Evolutionary conservation across 306 rosid genomes (phyloP).

Genomic region (Castanea sativa): DNA sequence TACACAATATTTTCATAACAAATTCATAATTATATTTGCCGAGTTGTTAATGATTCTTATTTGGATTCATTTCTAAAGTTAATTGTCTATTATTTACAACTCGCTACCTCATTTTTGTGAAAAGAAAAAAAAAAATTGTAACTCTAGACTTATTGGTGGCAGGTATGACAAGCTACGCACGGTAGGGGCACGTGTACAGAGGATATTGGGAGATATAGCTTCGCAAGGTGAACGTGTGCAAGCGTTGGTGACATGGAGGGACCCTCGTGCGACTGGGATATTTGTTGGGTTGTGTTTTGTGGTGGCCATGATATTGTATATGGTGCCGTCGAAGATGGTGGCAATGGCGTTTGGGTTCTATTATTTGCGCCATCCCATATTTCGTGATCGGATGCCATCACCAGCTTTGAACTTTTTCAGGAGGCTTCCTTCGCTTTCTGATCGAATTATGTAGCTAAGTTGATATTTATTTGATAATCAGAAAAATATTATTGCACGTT

Average conservation of each 20-base stretch:
- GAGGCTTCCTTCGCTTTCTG: slow-evolving; percentile 75
- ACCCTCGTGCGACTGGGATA: slow-evolving; percentile 80
- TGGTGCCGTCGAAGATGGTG: slow-evolving; percentile 78
- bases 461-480: neutral
- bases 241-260: slow-evolving; percentile 89
- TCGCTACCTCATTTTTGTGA: too few species aligned
- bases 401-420: slow-evolving; percentile 66
- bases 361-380: slow-evolving; percentile 74
- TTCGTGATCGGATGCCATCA: slow-evolving; percentile 68
- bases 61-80: too few species aligned
- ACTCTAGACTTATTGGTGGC: too few species aligned
- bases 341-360: slow-evolving; percentile 78
- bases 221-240: slow-evolving; percentile 82
- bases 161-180: slow-evolving; percentile 72
- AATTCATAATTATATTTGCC: fast-evolving
- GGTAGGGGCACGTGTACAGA: slow-evolving; percentile 75
- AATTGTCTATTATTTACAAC: too few species aligned
- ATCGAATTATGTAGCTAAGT: slow-evolving; percentile 57
- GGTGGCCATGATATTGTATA: slow-evolving; percentile 56
- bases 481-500: too few species aligned
- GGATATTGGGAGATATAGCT: slow-evolving; percentile 67
- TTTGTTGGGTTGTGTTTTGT: slow-evolving; percentile 63
- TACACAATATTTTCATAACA: too few species aligned
- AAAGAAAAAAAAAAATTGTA: too few species aligned
- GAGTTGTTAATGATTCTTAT: too few species aligned